Base-by-base conservation (phyloP, 331 rosid species). In the Pyrus hybrid region DNA sequence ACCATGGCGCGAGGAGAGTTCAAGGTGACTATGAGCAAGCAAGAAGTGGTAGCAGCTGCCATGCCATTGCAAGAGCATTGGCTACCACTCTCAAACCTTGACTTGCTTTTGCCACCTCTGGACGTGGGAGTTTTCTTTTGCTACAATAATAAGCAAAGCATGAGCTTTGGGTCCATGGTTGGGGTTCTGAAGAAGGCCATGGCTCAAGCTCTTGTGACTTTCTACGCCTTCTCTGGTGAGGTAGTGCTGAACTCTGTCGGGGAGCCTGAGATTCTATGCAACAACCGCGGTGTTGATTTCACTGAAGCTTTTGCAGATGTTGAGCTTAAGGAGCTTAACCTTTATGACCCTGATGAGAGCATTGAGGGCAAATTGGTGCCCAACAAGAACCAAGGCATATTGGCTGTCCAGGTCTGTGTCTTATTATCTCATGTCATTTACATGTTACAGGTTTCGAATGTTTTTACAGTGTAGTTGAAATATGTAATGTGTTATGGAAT, bases 21-120 rank as follows among this genome's bases (percentile, higher is more conserved):
- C 72, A 41, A 0, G 1, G 88, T 90, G 64, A 79, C 9, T 16
- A 80, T 80, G 57, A 83, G 3, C 14, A 79, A 79, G 70, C 78
- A 76, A 37, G 91, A 84, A 69, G 80, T 84, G 67, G 97, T 91
- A 58, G 82, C 88, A 0, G 79, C 92, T 0, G 72, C 62, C 32
- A 54, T 86, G 33, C 93, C 94, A 8, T 7, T 86, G 84, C 89
- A 89, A 64, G 80, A 89, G 14, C 88, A 89, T 22, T 83, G 89
- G 91, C 86, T 91, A 2, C 91, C 94, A 33, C 81, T 91, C 35
- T 89, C 97, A 26, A 87, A 91, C 77, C 92, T 89, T 32, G 97
- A 91, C 79, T 81, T 89, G 20, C 81, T 91, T 13, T 78, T 91
- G 12, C 97, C 92, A 0, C 85, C 85, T 0, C 2, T 89, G 6